phyloP scores from a whole-genome alignment of 2,329 filamentous ascomycete species.

The Plectosphaerella plurivora region DNA sequence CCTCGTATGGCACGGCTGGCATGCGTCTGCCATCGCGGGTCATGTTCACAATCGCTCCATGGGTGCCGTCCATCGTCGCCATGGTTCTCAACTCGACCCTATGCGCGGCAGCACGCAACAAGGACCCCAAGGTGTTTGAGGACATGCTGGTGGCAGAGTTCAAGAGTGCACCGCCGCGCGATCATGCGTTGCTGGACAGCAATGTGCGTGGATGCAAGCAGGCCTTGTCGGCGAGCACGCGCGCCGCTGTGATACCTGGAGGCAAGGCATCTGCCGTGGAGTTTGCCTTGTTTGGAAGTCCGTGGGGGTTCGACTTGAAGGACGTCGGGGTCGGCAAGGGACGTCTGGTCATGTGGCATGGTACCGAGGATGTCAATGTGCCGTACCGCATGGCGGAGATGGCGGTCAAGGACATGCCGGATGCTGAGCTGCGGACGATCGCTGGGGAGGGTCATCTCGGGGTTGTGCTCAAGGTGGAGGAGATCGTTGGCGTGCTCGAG shows the following conservation, averaged over 20 bases:
- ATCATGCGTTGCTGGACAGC: slow-evolving; percentile 14
- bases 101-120: slow-evolving; percentile 10
- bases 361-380: slow-evolving; percentile 22
- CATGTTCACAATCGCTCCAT: slow-evolving; percentile 14
- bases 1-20: slow-evolving; percentile 10
- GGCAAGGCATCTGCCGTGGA: slow-evolving; percentile 19
- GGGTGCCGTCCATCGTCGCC: slow-evolving; percentile 11
- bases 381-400: slow-evolving; percentile 19
- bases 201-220: slow-evolving; percentile 21
- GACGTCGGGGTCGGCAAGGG: slow-evolving; percentile 16
- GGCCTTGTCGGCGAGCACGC: slow-evolving; percentile 11
- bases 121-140: slow-evolving; percentile 5
- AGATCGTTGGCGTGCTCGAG: neutral
- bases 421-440: neutral
- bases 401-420: neutral
- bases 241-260: slow-evolving; percentile 22
- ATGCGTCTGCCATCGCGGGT: slow-evolving; percentile 15
- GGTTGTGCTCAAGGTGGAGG: neutral
- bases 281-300: slow-evolving; percentile 16
- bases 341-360: slow-evolving; percentile 25
- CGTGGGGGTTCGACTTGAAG: slow-evolving; percentile 25
- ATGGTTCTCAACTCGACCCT: slow-evolving; percentile 18
- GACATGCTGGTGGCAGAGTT: neutral
- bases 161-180: slow-evolving; percentile 2
- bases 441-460: neutral